These are phyloP conservation scores for Cystoisospora suis DNA, from an alignment of 169 alveolate species.

Conservation along the genomic window DNA sequence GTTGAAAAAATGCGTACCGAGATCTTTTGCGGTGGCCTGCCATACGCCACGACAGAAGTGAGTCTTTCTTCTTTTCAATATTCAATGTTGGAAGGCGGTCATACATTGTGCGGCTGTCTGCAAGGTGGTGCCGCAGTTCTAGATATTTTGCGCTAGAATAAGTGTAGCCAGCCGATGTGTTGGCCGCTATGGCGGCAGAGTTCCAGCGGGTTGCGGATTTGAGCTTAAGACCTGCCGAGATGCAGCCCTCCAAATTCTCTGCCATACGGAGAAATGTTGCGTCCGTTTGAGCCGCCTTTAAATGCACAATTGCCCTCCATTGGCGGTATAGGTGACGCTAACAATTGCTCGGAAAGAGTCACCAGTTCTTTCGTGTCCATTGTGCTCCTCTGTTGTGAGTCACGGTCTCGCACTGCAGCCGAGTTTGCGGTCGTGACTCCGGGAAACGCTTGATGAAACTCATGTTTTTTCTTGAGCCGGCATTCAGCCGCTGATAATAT, in stretches of 20 bases:
- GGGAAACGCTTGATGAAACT: neutral
- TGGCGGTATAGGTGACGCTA: slow-evolving; percentile 21
- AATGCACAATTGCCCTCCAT: neutral
- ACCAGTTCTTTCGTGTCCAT: no score
- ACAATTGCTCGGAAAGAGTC: neutral
- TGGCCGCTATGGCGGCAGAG: neutral
- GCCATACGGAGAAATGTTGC: neutral
- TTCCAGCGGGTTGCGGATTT: neutral
- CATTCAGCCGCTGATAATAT: slow-evolving; percentile 19
- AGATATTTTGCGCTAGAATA: no score
- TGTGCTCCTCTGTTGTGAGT: no score
- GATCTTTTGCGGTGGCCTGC: slow-evolving; percentile 89
- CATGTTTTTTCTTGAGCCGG: slow-evolving; percentile 12
- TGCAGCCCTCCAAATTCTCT: slow-evolving; percentile 5
- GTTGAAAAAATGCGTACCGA: slow-evolving; percentile 57
- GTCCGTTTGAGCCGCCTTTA: neutral
- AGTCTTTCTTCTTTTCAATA: neutral
- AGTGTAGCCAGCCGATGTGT: slow-evolving; percentile 7
- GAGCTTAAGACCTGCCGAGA: neutral
- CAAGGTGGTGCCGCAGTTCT: no score
- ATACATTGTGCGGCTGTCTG: slow-evolving; percentile 10
- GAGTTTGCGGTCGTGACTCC: no score
- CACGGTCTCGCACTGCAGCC: no score
- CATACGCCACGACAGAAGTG: slow-evolving; percentile 84
- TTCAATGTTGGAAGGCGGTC: slow-evolving; percentile 23